Base-by-base conservation (phyloP, 768 basidiomycete species). In the Harrya chromipes region DNA sequence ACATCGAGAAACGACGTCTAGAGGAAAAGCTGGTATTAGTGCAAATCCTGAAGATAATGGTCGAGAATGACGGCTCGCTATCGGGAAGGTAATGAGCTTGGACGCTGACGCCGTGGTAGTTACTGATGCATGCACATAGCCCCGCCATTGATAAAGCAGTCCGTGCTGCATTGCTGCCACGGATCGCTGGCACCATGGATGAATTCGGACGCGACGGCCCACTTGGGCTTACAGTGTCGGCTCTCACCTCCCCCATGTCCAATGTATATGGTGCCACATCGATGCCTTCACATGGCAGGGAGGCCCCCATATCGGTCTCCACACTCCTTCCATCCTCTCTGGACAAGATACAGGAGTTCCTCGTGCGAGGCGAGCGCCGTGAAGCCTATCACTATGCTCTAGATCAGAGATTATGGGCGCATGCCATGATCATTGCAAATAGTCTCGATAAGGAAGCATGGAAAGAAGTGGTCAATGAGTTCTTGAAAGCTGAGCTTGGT, bases 371-470 rank as follows among this genome's bases (percentile, higher is more conserved):
- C 14, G 85, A 97, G 59, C 85, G 91, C 31, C 82, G 81, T 19
- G 82, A 85, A 54, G 97, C 97, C 1, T 93, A 89, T 63, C 83
- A 84, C 50, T 94, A 83, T 64, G 95, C 97, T 3, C 74, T 91
- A 37, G 89, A 94, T 50, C 81, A 93, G 67, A 87, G 81, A 60
- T 68, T 98, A 36, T 99, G 95, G 94, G 84, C 91, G 1, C 97
- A 99, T 67, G 95, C 97, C 2, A 83, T 98, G 81, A 69, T 98
- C 47, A 93, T 99, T 55, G 84, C 95, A 10, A 94, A 90, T 60
- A 87, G 89, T 47, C 80, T 97, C 44, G 95, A 95, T 66, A 90
- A 89, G 58, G 94, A 97, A 24, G 77, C 90, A 2, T 98, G 93
- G 93, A 90, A 89, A 60, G 91, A 93, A 53, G 88, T 87, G 12